These are phyloP conservation scores for Exophiala alcalophila DNA, from an alignment of 2,329 filamentous ascomycete genomes.

Conservation along the genomic window DNA sequence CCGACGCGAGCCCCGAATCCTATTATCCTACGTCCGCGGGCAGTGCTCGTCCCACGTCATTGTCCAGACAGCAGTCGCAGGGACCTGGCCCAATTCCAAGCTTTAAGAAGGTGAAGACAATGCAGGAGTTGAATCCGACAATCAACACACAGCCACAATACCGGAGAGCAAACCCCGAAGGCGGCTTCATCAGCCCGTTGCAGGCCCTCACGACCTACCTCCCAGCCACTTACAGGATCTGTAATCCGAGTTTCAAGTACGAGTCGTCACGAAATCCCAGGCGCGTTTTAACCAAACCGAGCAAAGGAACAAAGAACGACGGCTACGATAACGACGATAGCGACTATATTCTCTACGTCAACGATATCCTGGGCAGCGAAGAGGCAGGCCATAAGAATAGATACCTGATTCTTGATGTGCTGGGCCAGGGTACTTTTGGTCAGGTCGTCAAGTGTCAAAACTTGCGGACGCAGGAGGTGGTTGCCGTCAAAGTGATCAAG, in stretches of 20 bases:
- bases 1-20: slow-evolving; percentile 66
- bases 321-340: slow-evolving; percentile 99
- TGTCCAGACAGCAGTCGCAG: slow-evolving; percentile 46
- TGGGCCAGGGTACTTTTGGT: slow-evolving; percentile 95
- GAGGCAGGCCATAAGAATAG: slow-evolving; percentile 99
- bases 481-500: slow-evolving; percentile 98
- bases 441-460: slow-evolving; percentile 99
- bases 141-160: slow-evolving; percentile 87
- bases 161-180: slow-evolving; percentile 89
- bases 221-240: slow-evolving; percentile 94
- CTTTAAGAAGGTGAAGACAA: slow-evolving; percentile 73
- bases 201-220: slow-evolving; percentile 93
- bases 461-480: slow-evolving; percentile 94
- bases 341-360: slow-evolving; percentile 98
- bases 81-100: slow-evolving; percentile 74
- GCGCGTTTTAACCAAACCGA: slow-evolving; percentile 93
- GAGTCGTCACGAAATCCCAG: slow-evolving; percentile 96
- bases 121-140: slow-evolving; percentile 73
- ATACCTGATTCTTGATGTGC: slow-evolving; percentile 93
- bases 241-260: slow-evolving; percentile 97
- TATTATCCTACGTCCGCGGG: slow-evolving; percentile 69
- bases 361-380: slow-evolving; percentile 95
- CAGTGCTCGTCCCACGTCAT: slow-evolving; percentile 45
- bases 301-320: slow-evolving; percentile 97
- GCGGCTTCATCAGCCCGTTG: slow-evolving; percentile 94